Evolutionary conservation across 2,329 filamentous ascomycete genomes (phyloP), one percentile per base, ranked within the genome.

Genomic region (Thelonectria rubi): DNA sequence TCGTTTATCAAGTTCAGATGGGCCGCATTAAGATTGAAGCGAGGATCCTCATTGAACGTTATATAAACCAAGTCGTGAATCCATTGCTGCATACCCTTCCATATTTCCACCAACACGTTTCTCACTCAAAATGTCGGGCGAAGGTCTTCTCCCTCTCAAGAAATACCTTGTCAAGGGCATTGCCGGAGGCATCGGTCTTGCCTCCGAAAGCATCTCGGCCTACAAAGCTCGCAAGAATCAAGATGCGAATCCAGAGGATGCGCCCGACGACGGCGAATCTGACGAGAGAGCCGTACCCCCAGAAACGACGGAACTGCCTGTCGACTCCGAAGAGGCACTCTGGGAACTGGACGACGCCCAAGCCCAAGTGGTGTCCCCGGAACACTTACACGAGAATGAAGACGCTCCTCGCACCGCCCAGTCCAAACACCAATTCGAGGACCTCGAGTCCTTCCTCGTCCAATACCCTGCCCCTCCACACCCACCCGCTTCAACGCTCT

Each of bases 221-320:
- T 63, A 63, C 56, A 59, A 62, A 17, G 55, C 52, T 4, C 32
- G 60, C 7, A 57, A 57, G 6, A 63, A 43, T n/a, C n/a, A n/a
- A n/a, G n/a, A n/a, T 4, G 12, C 55, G 8, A 63, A 37, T 8
- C 4, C 7, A 5, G 26, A 30, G 10, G 15, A 50, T 8, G 5
- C 50, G 5, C 15, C 50, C 18, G 43, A 30, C 12, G 50, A 43
- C 3, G 24, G n/a, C n/a, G 18, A 32, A 14, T 4, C 9, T 2
- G 4, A 14, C 12, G 18, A 24, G 6, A 24, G 7, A 9, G 14
- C n/a, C 4, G 15, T 24, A 39, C 0, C 15, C 6, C 12, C 17
- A 15, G 17, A 45, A 3, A 14, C 14, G 24, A 11, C 21, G 32
- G n/a, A 15, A 6, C 11, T 34, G 3, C 12, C 30, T 8, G 17